These are phyloP conservation scores for Rauvolfia tetraphylla DNA, from an alignment of 257 asterid genomes.

Conservation along the genomic window DNA sequence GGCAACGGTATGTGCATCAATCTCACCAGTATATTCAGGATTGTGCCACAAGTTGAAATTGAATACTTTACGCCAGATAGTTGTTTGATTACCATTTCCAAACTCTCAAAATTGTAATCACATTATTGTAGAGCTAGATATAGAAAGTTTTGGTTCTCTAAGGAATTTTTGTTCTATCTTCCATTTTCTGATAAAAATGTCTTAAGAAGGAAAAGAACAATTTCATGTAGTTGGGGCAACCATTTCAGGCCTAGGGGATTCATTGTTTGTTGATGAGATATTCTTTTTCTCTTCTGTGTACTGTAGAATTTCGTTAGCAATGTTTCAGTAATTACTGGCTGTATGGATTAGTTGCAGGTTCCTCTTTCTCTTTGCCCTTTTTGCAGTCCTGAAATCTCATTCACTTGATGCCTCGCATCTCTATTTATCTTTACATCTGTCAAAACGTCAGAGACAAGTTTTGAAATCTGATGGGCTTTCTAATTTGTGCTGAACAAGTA, in stretches of 20 bases:
- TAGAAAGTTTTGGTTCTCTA: conserved; percentile 53
- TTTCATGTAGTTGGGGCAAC: conserved; percentile 19
- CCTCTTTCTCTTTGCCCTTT: neutral
- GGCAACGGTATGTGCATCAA: conserved; percentile 73
- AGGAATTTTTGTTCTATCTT: conserved; percentile 25
- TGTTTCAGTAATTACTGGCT: conserved; percentile 1
- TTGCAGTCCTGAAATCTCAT: neutral
- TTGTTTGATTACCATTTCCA: conserved; percentile 18
- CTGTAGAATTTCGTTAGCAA: conserved; percentile 5
- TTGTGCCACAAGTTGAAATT: conserved; percentile 55
- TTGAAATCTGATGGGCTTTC: neutral
- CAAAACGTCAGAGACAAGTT: neutral
- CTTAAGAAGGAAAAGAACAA: conserved; percentile 14
- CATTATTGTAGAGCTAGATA: conserved; percentile 24
- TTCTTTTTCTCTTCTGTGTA: conserved; percentile 17
- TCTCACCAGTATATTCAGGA: conserved; percentile 54
- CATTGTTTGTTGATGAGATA: conserved; percentile 14
- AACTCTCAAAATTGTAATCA: conserved; percentile 8
- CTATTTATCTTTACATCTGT: neutral
- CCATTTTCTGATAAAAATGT: conserved; percentile 13
- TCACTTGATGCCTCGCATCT: neutral
- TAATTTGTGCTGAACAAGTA: neutral
- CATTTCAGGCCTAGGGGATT: conserved; percentile 21
- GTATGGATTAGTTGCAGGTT: neutral
- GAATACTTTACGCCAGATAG: conserved; percentile 31